Evolutionary conservation across 2,329 filamentous ascomycete species (phyloP).

Genomic region (Coleophoma crateriformis): DNA sequence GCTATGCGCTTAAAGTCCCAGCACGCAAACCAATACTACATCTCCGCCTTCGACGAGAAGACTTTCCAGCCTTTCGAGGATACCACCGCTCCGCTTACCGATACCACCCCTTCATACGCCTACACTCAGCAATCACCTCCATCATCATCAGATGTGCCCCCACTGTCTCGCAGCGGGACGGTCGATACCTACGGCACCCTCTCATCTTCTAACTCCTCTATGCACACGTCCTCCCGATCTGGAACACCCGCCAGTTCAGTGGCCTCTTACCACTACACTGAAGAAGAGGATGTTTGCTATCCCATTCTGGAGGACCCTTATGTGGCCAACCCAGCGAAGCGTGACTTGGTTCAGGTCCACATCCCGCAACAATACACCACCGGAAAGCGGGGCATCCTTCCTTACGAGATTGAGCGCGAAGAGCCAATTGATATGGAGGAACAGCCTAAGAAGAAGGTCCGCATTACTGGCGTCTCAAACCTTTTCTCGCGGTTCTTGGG

Average conservation of each 20-base stretch:
- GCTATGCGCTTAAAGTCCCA: constrained; percentile 14
- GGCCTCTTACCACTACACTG: constrained; percentile 20
- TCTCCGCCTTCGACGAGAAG: constrained; percentile 13
- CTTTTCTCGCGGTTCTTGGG: constrained; percentile 21
- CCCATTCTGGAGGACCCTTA: constrained; percentile 6
- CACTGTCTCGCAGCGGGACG: constrained; percentile 26
- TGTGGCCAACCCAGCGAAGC: constrained; percentile 6
- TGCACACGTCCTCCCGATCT: constrained; percentile 20
- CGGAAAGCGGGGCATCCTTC: constrained; percentile 18
- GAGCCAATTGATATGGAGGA: constrained; percentile 12
- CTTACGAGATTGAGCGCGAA: constrained; percentile 24
- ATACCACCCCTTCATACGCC: constrained; percentile 6
- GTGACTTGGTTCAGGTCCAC: constrained; percentile 22
- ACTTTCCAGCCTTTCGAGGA: not conserved
- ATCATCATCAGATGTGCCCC: constrained; percentile 27
- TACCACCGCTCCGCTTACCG: constrained; percentile 11
- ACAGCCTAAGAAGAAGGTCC: constrained; percentile 16
- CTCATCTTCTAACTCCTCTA: constrained; percentile 27
- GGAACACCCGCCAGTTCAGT: constrained; percentile 28
- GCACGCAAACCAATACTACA: constrained; percentile 18
- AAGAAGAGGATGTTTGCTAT: constrained; percentile 10
- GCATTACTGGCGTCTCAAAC: constrained; percentile 7
- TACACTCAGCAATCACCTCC: constrained; percentile 23
- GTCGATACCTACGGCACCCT: constrained; percentile 19
- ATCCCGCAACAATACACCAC: constrained; percentile 12